Evolutionary conservation across 805 yeast species (phyloP).

Genomic region (Spathaspora boniae): DNA sequence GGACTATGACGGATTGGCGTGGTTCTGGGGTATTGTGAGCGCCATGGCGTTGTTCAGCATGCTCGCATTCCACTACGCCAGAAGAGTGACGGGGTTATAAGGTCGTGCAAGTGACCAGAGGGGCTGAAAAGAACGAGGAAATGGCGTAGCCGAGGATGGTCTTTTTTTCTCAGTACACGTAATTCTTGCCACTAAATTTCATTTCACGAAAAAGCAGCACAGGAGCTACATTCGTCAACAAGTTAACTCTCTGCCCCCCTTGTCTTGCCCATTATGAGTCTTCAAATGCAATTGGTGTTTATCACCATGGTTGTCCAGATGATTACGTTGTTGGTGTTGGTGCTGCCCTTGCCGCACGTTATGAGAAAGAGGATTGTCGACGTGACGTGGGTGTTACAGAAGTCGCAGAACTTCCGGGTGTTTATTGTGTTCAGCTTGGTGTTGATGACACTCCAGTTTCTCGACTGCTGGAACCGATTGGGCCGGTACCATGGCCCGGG

Average conservation of each 20-base stretch:
- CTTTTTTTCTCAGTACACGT: background rate
- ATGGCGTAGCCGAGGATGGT: background rate
- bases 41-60: conserved; percentile 34
- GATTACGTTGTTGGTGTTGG: conserved; percentile 43
- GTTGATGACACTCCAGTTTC: conserved; percentile 47
- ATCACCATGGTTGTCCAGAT: conserved; percentile 50
- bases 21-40: conserved; percentile 40
- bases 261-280: conserved; percentile 27
- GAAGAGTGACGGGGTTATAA: conserved; percentile 35
- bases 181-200: background rate
- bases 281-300: conserved; percentile 46
- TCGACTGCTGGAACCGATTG: conserved; percentile 51
- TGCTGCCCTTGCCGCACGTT: conserved; percentile 53
- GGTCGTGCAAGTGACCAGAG: background rate
- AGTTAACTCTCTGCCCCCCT: background rate
- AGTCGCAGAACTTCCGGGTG: conserved; percentile 42
- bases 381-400: conserved; percentile 30
- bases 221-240: background rate
- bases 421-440: conserved; percentile 38
- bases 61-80: conserved; percentile 39
- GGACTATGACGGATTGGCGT: conserved; percentile 34
- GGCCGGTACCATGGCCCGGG: conserved; percentile 18
- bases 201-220: background rate
- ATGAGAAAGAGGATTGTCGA: conserved; percentile 43
- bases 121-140: background rate